phyloP scores from a whole-genome alignment of 2,329 filamentous ascomycete species.

The Penicillium sumatraense region DNA sequence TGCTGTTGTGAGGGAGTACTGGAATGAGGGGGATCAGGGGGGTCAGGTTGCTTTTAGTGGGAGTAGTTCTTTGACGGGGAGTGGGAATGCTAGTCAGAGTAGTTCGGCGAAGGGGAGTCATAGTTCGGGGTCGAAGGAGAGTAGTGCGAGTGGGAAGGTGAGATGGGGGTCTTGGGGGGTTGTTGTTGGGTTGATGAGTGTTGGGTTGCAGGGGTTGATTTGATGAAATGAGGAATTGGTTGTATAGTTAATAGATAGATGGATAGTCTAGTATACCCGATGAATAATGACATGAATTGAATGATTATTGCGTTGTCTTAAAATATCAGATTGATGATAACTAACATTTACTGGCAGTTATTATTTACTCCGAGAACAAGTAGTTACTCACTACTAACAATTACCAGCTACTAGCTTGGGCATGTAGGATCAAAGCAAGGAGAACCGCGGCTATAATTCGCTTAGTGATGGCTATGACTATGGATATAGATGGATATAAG shows the following conservation, averaged over 20 bases:
- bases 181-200: neutral
- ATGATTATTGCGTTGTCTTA: neutral
- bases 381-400: too few relatives aligned
- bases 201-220: neutral
- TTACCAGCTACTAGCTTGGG: too few relatives aligned
- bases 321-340: too few relatives aligned
- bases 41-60: neutral
- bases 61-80: too few relatives aligned
- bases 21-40: neutral
- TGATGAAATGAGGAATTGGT: neutral
- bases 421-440: too few relatives aligned
- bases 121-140: neutral
- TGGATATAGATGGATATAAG: slow-evolving; percentile 1
- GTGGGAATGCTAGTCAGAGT: too few relatives aligned
- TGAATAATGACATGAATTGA: slow-evolving; percentile 7
- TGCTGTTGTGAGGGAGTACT: neutral
- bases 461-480: neutral
- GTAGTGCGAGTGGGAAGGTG: neutral
- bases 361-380: too few relatives aligned
- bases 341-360: too few relatives aligned
- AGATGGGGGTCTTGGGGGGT: neutral
- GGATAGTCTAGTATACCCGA: neutral
- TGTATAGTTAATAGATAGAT: too few relatives aligned
- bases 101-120: neutral
- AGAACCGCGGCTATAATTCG: neutral